Conservation (phyloP, 371 early-diverging fungal species). For the Mucor piriformis region DNA sequence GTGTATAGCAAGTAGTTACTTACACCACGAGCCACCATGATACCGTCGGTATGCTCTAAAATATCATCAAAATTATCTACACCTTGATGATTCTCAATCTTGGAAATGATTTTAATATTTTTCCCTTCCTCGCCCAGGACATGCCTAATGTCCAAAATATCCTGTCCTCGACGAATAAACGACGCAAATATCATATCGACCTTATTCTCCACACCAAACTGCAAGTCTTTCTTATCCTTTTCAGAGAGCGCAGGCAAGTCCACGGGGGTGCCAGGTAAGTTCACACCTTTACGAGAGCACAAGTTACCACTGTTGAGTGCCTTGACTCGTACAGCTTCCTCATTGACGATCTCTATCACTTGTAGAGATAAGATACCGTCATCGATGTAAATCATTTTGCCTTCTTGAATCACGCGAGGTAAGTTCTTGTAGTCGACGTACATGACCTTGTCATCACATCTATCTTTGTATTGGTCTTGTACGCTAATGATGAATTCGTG, state of each 20-base stretch:
- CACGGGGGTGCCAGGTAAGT: constrained; percentile 82
- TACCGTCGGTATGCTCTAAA: constrained; percentile 90
- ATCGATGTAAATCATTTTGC: constrained; percentile 85
- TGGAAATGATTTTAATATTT: constrained; percentile 91
- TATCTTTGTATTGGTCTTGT: constrained; percentile 65
- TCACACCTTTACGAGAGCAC: constrained; percentile 85
- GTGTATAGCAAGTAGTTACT: no score
- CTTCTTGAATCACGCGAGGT: constrained; percentile 75
- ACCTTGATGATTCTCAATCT: constrained; percentile 96
- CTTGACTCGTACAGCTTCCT: constrained; percentile 42
- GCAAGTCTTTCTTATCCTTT: constrained; percentile 92
- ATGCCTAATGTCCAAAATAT: constrained; percentile 81
- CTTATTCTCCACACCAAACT: constrained; percentile 91
- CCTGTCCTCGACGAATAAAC: constrained; percentile 91
- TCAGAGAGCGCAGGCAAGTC: constrained; percentile 92
- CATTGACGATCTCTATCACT: constrained; percentile 52
- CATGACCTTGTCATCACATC: constrained; percentile 74
- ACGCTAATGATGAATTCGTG: constrained; percentile 86
- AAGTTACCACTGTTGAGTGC: constrained; percentile 79
- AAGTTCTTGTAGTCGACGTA: constrained; percentile 90
- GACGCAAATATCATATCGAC: constrained; percentile 98
- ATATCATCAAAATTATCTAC: constrained; percentile 98
- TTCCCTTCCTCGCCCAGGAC: constrained; percentile 78
- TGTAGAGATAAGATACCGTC: constrained; percentile 77
- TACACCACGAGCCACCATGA: constrained; percentile 97